phyloP scores from a whole-genome alignment of 768 basidiomycete genomes.

The Suillus brevipes region DNA sequence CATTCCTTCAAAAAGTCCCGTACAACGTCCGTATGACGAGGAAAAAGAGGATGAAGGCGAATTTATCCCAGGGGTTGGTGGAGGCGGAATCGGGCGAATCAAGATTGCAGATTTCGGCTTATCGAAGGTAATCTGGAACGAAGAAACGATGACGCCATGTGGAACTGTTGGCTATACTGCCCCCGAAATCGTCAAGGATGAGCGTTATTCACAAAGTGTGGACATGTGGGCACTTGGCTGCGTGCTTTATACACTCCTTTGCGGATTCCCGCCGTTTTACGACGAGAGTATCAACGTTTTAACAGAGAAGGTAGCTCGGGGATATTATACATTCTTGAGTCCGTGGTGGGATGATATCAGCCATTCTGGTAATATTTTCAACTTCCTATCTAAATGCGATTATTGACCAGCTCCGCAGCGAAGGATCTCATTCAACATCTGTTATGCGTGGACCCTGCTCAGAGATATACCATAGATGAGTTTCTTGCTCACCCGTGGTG shows the following conservation, averaged over 20 bases:
- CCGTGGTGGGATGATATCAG: constrained; percentile 99
- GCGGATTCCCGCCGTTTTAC: constrained; percentile 98
- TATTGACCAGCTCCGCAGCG: constrained; percentile 46
- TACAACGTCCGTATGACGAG: constrained; percentile 89
- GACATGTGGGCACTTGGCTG: constrained; percentile 99
- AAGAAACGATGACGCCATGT: constrained; percentile 98
- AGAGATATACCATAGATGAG: constrained; percentile 97
- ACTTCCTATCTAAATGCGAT: constrained; percentile 10
- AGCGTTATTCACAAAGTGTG: constrained; percentile 93
- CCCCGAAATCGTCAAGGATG: constrained; percentile 99
- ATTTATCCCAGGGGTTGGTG: constrained; percentile 87
- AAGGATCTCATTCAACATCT: constrained; percentile 96
- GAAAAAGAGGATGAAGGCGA: constrained; percentile 99
- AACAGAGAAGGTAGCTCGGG: constrained; percentile 96
- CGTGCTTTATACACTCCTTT: constrained; percentile 97
- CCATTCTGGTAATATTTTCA: constrained; percentile 55
- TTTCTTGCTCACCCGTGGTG: constrained; percentile 98
- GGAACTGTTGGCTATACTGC: constrained; percentile 99
- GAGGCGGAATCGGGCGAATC: constrained; percentile 95
- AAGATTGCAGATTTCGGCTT: constrained; percentile 99
- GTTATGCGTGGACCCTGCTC: constrained; percentile 92
- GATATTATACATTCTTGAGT: constrained; percentile 96
- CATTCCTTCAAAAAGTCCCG: constrained; percentile 74
- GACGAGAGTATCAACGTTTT: constrained; percentile 98
- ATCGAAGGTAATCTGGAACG: constrained; percentile 97